Evolutionary conservation across 208 protist species (phyloP).

Genomic region (Phytomonas sp.): DNA sequence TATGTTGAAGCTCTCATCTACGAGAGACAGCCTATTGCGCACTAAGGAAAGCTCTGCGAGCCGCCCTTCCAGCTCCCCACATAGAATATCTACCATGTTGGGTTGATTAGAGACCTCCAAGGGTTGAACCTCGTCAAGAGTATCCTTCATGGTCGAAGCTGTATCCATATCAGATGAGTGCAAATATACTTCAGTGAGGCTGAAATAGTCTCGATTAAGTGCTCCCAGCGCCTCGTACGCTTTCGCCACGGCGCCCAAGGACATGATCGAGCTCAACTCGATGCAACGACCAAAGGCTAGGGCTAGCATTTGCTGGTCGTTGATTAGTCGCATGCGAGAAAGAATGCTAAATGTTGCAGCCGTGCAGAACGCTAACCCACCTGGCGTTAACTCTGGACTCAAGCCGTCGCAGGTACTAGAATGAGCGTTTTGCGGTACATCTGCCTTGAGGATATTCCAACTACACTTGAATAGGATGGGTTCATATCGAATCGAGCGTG

Average conservation of each 20-base stretch:
- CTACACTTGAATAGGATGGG: conserved; percentile 40
- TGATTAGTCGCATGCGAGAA: conserved; percentile 34
- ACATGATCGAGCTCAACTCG: conserved; percentile 38
- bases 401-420: neutral
- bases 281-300: conserved; percentile 62
- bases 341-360: conserved; percentile 41
- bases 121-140: conserved; percentile 8
- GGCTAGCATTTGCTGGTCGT: conserved; percentile 57
- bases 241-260: conserved; percentile 28
- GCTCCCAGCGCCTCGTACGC: conserved; percentile 42
- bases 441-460: conserved; percentile 61
- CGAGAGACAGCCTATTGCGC: neutral
- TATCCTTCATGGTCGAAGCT: conserved; percentile 18
- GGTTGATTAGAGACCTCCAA: conserved; percentile 48
- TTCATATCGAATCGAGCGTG: conserved; percentile 53
- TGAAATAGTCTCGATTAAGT: conserved; percentile 53
- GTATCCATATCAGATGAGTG: conserved; percentile 23
- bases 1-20: neutral
- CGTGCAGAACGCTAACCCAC: conserved; percentile 34
- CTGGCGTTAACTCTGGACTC: neutral
- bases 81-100: conserved; percentile 70
- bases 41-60: neutral
- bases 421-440: neutral
- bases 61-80: conserved; percentile 46
- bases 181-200: conserved; percentile 49